Evolutionary conservation across 2,329 filamentous ascomycete genomes (phyloP), one percentile per base, ranked within the genome.

Genomic region (Colletotrichum plurivorum): DNA sequence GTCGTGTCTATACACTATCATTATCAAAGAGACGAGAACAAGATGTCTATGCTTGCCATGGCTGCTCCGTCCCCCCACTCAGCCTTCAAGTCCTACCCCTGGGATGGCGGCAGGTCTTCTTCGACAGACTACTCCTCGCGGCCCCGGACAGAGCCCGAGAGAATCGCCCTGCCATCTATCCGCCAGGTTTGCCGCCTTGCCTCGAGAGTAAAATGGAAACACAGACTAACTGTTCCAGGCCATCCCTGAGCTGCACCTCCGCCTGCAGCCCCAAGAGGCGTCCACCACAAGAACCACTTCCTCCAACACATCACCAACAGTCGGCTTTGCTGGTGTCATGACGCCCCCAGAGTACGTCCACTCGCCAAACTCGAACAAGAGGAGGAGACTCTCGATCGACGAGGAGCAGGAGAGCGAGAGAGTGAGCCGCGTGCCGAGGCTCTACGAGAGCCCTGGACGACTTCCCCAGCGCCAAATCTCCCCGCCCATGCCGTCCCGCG

Each of bases 31-130:
- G 72, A 74, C 67, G 73, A 71, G 60, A 69, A 75, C 76, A 85
- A 82, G 49, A 87, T 87, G 84, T 85, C 84, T 75, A 83, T 83
- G 75, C 79, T 87, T 73, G 80, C 84, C 71, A 86, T 85, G 78
- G 76, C 83, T 70, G 77, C 81, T 59, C 79, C 83, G 15, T 76
- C 81, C 60, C 76, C 81, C 45, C 80, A 83, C 70, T 75, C 80
- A 58, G 77, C 77, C 41, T 85, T 84, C 73, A 78, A 77, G 70
- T 79, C 83, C 39, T 78, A 78, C 41, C 73, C 77, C 18, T 85
- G 82, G 83, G 79, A 82, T 60, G 75, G 79, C 39, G 67, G 75
- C 70, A 76, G 79, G 60, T 73, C 77, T 18, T 68, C 78, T 39
- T 59, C 66, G 7, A 43, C 58, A 43, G 81, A 82, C 36, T 78